Evolutionary conservation across 352 stramenopile genomes (phyloP).

Genomic region (Phytophthora pistaciae): DNA sequence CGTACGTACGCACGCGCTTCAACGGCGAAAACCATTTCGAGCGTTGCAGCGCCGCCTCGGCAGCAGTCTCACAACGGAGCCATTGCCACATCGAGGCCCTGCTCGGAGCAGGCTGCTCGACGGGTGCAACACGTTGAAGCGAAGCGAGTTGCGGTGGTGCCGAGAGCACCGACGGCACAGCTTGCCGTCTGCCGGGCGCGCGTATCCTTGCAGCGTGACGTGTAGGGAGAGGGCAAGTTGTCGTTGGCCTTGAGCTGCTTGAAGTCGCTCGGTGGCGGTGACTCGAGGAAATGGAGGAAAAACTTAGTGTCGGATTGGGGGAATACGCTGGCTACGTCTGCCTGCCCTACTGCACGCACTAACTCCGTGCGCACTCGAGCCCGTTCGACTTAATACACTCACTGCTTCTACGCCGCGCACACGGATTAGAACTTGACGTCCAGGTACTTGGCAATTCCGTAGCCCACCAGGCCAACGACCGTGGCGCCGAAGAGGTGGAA

Average conservation of each 20-base stretch:
- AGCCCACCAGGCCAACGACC: conserved; percentile 70
- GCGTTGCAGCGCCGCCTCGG: not conserved
- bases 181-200: not conserved
- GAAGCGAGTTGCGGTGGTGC: conserved; percentile 34
- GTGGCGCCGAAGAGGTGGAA: conserved; percentile 67
- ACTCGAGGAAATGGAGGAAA: not conserved
- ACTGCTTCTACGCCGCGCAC: conserved; percentile 20
- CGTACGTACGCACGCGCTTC: not conserved
- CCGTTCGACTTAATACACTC: conserved; percentile 29
- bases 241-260: not conserved
- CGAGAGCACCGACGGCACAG: conserved; percentile 7
- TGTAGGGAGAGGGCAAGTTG: conserved; percentile 5
- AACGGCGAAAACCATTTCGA: conserved; percentile 14
- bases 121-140: conserved; percentile 11
- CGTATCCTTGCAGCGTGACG: conserved; percentile 29
- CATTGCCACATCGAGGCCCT: not conserved
- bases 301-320: conserved; percentile 18
- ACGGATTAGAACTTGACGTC: conserved; percentile 55
- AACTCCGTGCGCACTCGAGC: conserved; percentile 12
- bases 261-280: not conserved
- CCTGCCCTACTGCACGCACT: conserved; percentile 6
- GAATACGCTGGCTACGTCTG: conserved; percentile 12
- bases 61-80: not conserved
- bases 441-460: conserved; percentile 66
- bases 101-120: not conserved